phyloP scores from a whole-genome alignment of 352 stramenopile genomes.

The Pythium dissotocum region DNA sequence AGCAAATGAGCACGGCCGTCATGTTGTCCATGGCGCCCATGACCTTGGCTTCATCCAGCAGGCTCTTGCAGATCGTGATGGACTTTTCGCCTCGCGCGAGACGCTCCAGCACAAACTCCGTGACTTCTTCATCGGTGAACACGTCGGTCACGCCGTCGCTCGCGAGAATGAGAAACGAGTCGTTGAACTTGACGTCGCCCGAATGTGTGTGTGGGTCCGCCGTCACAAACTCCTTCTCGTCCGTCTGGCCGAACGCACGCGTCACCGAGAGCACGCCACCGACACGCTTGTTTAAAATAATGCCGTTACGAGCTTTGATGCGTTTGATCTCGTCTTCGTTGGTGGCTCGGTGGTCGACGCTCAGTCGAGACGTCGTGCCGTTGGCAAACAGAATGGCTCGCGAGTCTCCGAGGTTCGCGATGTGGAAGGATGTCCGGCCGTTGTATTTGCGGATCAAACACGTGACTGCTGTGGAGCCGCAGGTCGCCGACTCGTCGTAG shows the following conservation, averaged over 20 bases:
- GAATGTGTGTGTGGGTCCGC: constrained; percentile 60
- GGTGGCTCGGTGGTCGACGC: constrained; percentile 77
- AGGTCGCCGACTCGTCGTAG: constrained; percentile 66
- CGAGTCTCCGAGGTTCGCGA: constrained; percentile 81
- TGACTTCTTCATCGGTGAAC: constrained; percentile 71
- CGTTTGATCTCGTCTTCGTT: constrained; percentile 76
- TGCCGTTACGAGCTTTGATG: constrained; percentile 72
- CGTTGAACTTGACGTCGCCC: constrained; percentile 44
- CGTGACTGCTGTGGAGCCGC: constrained; percentile 76
- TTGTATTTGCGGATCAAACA: constrained; percentile 64
- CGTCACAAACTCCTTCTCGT: constrained; percentile 84
- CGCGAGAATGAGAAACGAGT: constrained; percentile 75
- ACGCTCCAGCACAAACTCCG: constrained; percentile 52
- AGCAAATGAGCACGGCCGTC: constrained; percentile 76
- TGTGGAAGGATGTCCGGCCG: constrained; percentile 63
- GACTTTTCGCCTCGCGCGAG: constrained; percentile 49
- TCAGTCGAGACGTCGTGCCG: constrained; percentile 52
- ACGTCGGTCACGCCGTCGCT: constrained; percentile 81
- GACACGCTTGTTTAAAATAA: constrained; percentile 85
- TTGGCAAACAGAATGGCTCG: constrained; percentile 65
- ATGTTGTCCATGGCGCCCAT: constrained; percentile 83
- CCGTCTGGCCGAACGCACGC: constrained; percentile 69
- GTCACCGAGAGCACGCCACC: constrained; percentile 72
- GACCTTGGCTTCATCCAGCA: constrained; percentile 69
- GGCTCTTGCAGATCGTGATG: constrained; percentile 55